phyloP scores from a whole-genome alignment of 2,329 filamentous ascomycete species.

The Ophiognomonia clavigignenti-juglandacearum region DNA sequence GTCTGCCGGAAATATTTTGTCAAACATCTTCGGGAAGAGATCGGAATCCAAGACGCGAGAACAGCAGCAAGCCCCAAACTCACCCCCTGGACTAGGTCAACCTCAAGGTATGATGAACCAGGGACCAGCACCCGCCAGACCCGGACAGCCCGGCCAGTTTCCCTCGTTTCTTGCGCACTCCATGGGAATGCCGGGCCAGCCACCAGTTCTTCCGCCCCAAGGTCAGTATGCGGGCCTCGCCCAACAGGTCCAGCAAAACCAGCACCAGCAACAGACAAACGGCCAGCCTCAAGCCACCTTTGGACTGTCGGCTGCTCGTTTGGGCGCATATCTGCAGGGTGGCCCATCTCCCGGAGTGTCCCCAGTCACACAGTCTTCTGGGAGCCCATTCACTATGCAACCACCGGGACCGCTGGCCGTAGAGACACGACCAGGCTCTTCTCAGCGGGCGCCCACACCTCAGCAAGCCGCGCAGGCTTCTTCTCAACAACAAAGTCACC shows the following conservation, averaged over 20 bases:
- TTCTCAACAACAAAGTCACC: background rate
- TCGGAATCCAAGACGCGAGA: conserved; percentile 19
- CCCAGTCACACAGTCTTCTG: conserved; percentile 13
- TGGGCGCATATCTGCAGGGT: background rate
- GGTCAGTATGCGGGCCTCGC: conserved; percentile 13
- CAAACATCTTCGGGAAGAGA: conserved; percentile 19
- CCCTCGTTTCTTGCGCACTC: conserved; percentile 7
- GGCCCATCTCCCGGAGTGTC: conserved; percentile 14
- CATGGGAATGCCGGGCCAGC: conserved; percentile 15
- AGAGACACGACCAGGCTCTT: conserved; percentile 5
- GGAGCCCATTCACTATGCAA: conserved; percentile 12
- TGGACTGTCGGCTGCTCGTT: background rate
- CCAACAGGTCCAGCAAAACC: conserved; percentile 8
- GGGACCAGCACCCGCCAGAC: conserved; percentile 11
- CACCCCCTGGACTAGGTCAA: conserved; percentile 12
- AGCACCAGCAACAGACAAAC: conserved; percentile 7
- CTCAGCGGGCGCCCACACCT: conserved; percentile 15
- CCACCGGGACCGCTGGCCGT: background rate
- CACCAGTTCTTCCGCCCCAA: conserved; percentile 9
- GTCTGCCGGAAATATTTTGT: conserved; percentile 20
- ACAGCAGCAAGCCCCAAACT: conserved; percentile 11
- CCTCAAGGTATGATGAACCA: conserved; percentile 13
- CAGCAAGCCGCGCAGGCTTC: conserved; percentile 11
- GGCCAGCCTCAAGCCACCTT: background rate
- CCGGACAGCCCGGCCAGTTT: conserved; percentile 11